Evolutionary conservation across 2,329 filamentous ascomycete genomes (phyloP), one percentile per base, ranked within the genome.

Genomic region (Davidsoniella virescens): DNA sequence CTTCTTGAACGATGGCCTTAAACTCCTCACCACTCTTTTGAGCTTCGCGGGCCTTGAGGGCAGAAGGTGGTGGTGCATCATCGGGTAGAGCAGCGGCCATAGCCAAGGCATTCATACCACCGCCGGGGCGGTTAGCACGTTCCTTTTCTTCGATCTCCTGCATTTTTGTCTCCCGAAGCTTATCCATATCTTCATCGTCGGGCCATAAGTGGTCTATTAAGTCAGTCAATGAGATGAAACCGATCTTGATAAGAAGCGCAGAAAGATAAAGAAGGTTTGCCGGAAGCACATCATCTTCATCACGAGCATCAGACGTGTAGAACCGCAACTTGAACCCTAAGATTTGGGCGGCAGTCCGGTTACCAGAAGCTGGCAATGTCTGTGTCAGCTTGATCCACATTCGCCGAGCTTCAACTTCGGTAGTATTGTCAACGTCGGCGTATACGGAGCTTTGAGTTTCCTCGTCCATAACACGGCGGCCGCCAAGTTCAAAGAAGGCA

Each of bases 301-400:
- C 78, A 51, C 90, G 78, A 36, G 83, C 80, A 25, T 80, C 71
- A 0, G 87, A 93, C 39, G 86, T 84, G 61, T 98, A 98, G 64
- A 94, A 98, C 12, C 86, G 84, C 47, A 98, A 75, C 65, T 98
- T 98, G 72, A 98, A 98, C 3, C 92, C 92, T 12, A 98, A 78
- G 3, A 98, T 74, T 62, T 96, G 92, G 26, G 93, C 93, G 1
- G 92, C 92, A 53, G 93, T 86, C 41, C 82, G 78, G 62, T 95
- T 98, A 26, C 93, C 92, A 26, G 76, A 72, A 1, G 88, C 87
- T 4, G 88, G 88, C 3, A 92, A 67, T 0, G 85, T 93, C 51
- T 80, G 82, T 2, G 90, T 95, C 53, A 77, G 70, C 55, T 78
- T 73, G 57, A 94, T 85, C 86, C 88, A 95, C 56, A 82, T 72